Evolutionary conservation across 345 rosid species (phyloP), one percentile per base, ranked within the genome.

Genomic region (Eucalyptus marginata): DNA sequence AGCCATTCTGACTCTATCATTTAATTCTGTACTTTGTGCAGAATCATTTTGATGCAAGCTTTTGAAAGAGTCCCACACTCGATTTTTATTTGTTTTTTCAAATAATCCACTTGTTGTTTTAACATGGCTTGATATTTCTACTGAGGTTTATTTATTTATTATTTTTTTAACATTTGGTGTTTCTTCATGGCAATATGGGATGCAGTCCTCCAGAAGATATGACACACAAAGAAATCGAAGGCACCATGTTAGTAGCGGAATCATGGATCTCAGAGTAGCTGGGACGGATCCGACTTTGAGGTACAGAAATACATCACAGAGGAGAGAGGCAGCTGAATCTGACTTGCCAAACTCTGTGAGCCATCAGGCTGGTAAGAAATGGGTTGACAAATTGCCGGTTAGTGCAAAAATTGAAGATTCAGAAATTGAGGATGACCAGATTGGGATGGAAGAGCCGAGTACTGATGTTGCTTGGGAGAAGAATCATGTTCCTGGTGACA

Each of bases 391-490:
- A 87, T 84, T 52, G 83, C 88, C 46, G 8, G 80, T 62, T 87
- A 27, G 68, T 5, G 91, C 81, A 87, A 86, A 87, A 24, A 87
- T 88, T 44, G 87, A 83, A 87, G 88, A 90, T 76, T 86, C 66
- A 86, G 96, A 91, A 29, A 90, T 92, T 87, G 97, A 94, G 90
- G 97, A 95, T 91, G 96, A 96, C 49, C 96, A 94, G 94, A 91
- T 95, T 71, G 68, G 93, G 56, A 36, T 89, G 33, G 93, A 92
- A 90, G 95, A 92, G 81, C 91, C 87, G 62, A 89, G 47, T 89
- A 52, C 88, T 87, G 89, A 89, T 87, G 87, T 20, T 54, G 84
- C 59, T 66, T 89, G 81, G 84, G 47, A 76, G 84, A 40, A 76
- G 15, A 76, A 40, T 76, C 84, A 22, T 76, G 47, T 40, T 76